Base-by-base conservation (phyloP, 331 rosid species). In the Malus hybrid region DNA sequence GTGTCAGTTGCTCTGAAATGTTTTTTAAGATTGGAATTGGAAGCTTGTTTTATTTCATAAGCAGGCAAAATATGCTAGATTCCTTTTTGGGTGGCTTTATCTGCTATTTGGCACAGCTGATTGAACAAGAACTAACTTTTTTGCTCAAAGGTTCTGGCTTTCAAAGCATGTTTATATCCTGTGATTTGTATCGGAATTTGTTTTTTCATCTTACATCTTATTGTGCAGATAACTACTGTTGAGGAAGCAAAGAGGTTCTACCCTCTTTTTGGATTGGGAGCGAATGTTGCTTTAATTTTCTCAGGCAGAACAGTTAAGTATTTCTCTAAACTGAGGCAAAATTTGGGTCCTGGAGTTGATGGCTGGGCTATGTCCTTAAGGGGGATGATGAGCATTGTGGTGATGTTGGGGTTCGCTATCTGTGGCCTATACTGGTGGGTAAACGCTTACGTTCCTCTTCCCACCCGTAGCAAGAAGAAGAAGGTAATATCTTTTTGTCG, bases 261-360 rank as follows among this genome's bases (percentile, higher is more conserved):
- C 77, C 98, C 98, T 42, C 82, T 93, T 67, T 93, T 93, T 50
- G 97, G 98, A 66, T 91, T 93, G 48, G 98, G 98, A 65, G 98
- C 98, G 53, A 93, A 93, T 72, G 81, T 93, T 36, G 98, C 98
- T 44, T 96, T 93, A 62, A 78, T 93, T 19, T 93, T 93, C 88
- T 93, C 97, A 4, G 98, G 98, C 57, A 88, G 97, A 46, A 93
- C 98, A 0, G 97, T 93, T 82, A 93, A 93, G 81, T 93, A 91
- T 82, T 93, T 93, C 84, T 93, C 98, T 33, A 86, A 93, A 63
- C 4, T 91, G 88, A 91, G 97, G 87, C 56, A 82, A 64, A 81
- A 87, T 76, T 88, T 91, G 85, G 97, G 94, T 64, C 98, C 97
- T 26, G 98, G 97, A 68, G 93, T 93, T 26, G 98, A 93, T 79